Conservation (phyloP, 2,329 filamentous ascomycete genomes). For the Microsporum canis region DNA sequence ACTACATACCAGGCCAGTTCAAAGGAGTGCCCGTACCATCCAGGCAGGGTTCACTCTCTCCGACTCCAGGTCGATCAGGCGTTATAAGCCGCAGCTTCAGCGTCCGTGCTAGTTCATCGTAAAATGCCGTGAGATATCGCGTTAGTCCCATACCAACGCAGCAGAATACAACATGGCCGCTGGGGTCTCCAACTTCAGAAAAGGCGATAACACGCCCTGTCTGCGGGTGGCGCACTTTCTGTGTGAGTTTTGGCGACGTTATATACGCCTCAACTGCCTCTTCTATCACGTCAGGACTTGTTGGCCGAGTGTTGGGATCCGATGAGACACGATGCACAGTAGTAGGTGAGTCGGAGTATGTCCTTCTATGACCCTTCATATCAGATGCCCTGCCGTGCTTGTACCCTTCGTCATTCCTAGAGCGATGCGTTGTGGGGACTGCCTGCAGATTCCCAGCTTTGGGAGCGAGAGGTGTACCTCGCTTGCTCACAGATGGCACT, state of each 20-base stretch:
- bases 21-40: constrained; percentile 77
- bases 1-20: constrained; percentile 72
- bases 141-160: constrained; percentile 98
- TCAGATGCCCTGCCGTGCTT: constrained; percentile 17
- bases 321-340: constrained; percentile 7
- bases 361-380: constrained; percentile 27
- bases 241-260: constrained; percentile 69
- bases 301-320: constrained; percentile 41
- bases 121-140: constrained; percentile 90
- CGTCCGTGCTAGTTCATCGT: constrained; percentile 85
- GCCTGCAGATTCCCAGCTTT: constrained; percentile 21
- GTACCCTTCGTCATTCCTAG: neutral
- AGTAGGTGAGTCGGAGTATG: constrained; percentile 21
- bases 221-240: constrained; percentile 75
- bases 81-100: constrained; percentile 85
- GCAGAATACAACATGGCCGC: constrained; percentile 86
- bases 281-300: constrained; percentile 76
- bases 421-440: constrained; percentile 4
- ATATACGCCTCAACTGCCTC: constrained; percentile 78
- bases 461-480: constrained; percentile 20
- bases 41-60: constrained; percentile 74
- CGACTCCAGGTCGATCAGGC: constrained; percentile 84
- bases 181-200: constrained; percentile 87
- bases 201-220: constrained; percentile 86
- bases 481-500: constrained; percentile 25